Evolutionary conservation across 2,329 filamentous ascomycete species (phyloP), one percentile per base, ranked within the genome.

Genomic region (Paramyrothecium sp.): DNA sequence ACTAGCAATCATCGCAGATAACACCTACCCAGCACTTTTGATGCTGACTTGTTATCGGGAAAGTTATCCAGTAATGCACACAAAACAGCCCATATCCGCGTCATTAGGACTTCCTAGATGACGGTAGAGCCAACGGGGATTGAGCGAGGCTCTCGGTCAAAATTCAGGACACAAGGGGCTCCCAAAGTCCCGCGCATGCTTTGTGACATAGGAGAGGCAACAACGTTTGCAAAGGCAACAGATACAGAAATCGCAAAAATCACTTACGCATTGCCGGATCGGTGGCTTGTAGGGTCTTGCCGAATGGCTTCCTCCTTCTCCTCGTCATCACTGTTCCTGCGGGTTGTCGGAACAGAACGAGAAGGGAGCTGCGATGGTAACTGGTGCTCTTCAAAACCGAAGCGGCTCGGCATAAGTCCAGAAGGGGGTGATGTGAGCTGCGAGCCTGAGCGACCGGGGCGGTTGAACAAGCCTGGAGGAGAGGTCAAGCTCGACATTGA

Each of bases 321-420:
- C 64, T 94, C 90, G 64, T 94, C 90, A 70, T 97, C 90, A 55
- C 94, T 98, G 71, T 96, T 96, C 63, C 93, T 89, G 63, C 93
- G 86, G 60, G 93, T 95, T 30, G 85, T 88, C 51, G 93, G 92
- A 53, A 96, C 88, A 23, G 94, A 97, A 64, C 92, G 89, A 13
- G 92, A 94, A 17, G 91, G 89, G 51, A 91, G 77, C 82, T 71
- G 59, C n/a, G 38, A 44, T 12, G 38, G 38, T 16, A 44, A 19
- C 21, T 61, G 61, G 20, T 38, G 64, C 26, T 73, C 71, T 20
- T 73, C 70, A 65, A 82, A 84, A 49, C 81, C 79, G 58, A 85
- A 86, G 55, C 82, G 78, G 60, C 81, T 82, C 60, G 83, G 85
- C 63, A 82, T 78, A 60, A 86, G 79, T 51, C 84, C 84, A 16